Conservation (phyloP, 345 rosid genomes). For the Arabidopsis thaliana region TAIR10.1 NC_003070.9:4399001-4399500, state of each 20-base stretch:
- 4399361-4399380: conserved; percentile 96
- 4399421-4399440: conserved; percentile 85
- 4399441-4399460: conserved; percentile 81
- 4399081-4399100: background rate
- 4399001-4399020: conserved; percentile 86
- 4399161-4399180: conserved; percentile 82
- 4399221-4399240: conserved; percentile 62
- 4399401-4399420: conserved; percentile 96
- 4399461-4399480: conserved; percentile 34
- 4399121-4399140: conserved; percentile 95
- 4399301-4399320: background rate
- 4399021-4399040: conserved; percentile 80
- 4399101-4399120: conserved; percentile 98
- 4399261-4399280: conserved; percentile 50
- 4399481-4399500: background rate
- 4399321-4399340: conserved; percentile 1
- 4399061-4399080: conserved; percentile 4
- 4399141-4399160: conserved; percentile 88
- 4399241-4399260: conserved; percentile 77
- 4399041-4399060: background rate
- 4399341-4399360: conserved; percentile 91
- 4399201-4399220: conserved; percentile 67
- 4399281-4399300: conserved; percentile 15
- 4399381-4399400: conserved; percentile 99
- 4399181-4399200: conserved; percentile 68